phyloP scores from a whole-genome alignment of 2,329 filamentous ascomycete genomes.

The Sarocladiaceae sp. region DNA sequence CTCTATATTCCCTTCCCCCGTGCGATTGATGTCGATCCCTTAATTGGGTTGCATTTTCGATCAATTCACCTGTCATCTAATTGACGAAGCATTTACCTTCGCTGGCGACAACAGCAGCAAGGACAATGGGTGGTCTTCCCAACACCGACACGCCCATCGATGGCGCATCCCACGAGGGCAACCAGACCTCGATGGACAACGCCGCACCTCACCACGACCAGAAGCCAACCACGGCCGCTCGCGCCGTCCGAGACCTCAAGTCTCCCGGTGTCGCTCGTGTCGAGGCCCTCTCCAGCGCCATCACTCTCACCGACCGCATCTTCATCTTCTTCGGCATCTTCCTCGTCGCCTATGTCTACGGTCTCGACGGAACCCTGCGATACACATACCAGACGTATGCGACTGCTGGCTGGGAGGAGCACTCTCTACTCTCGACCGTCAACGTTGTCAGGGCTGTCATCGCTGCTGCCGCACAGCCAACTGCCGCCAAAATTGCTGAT shows the following conservation, averaged over 20 bases:
- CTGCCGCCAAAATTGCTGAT: constrained; percentile 53
- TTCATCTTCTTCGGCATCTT: constrained; percentile 56
- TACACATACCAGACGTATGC: constrained; percentile 45
- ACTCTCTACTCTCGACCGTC: constrained; percentile 52
- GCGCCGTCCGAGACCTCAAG: constrained; percentile 12
- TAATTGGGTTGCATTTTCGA: background rate
- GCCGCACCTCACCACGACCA: background rate
- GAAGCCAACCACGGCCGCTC: background rate
- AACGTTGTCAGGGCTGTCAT: constrained; percentile 53
- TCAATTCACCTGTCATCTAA: too few species aligned
- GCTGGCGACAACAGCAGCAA: too few species aligned
- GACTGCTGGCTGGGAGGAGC: constrained; percentile 40
- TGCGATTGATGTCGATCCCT: background rate
- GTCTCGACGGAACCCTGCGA: constrained; percentile 48
- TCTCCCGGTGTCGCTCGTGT: constrained; percentile 51
- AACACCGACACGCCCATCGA: background rate
- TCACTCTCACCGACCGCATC: constrained; percentile 45
- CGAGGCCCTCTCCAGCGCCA: constrained; percentile 46
- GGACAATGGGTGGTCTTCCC: background rate
- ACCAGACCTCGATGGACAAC: background rate
- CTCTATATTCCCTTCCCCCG: background rate
- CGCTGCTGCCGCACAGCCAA: constrained; percentile 50
- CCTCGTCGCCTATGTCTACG: constrained; percentile 57
- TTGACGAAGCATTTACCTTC: too few species aligned
- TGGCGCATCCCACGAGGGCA: background rate